Conservation (phyloP, 2,329 filamentous ascomycete species). For the Cercospora sp. region DNA sequence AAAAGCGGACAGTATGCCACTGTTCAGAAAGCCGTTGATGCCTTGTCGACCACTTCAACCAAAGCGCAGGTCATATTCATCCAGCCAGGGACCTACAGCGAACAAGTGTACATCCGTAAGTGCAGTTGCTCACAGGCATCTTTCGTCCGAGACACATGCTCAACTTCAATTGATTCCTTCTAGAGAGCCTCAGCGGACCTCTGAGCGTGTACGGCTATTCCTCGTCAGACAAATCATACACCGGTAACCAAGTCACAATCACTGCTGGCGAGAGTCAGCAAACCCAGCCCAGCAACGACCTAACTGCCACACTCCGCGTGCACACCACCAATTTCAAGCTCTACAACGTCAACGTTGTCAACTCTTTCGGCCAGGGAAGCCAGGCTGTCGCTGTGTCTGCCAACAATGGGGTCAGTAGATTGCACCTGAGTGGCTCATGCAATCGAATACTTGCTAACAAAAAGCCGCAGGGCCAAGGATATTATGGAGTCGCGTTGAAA, state of each 20-base stretch:
- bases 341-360: conserved; percentile 63
- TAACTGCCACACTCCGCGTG: conserved; percentile 53
- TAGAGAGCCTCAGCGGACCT: conserved; percentile 43
- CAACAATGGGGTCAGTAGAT: conserved; percentile 41
- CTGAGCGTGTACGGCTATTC: conserved; percentile 63
- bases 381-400: conserved; percentile 58
- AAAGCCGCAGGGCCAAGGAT: conserved; percentile 46
- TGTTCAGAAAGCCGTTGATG: conserved; percentile 59
- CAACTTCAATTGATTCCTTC: background rate
- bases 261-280: conserved; percentile 51
- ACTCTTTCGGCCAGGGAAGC: conserved; percentile 50
- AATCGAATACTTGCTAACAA: background rate
- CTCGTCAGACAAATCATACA: conserved; percentile 53
- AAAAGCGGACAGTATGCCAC: conserved; percentile 46
- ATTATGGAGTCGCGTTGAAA: conserved; percentile 57
- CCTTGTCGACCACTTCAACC: conserved; percentile 55
- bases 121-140: background rate
- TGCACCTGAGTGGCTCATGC: background rate
- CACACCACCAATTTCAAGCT: conserved; percentile 55
- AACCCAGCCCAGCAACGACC: conserved; percentile 54
- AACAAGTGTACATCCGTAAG: conserved; percentile 58
- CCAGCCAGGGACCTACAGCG: conserved; percentile 59
- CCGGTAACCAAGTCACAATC: conserved; percentile 59
- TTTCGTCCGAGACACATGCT: background rate
- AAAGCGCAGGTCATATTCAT: conserved; percentile 63